Base-by-base conservation (phyloP, 179 eudicot species). In the Pouteria campechiana region DNA sequence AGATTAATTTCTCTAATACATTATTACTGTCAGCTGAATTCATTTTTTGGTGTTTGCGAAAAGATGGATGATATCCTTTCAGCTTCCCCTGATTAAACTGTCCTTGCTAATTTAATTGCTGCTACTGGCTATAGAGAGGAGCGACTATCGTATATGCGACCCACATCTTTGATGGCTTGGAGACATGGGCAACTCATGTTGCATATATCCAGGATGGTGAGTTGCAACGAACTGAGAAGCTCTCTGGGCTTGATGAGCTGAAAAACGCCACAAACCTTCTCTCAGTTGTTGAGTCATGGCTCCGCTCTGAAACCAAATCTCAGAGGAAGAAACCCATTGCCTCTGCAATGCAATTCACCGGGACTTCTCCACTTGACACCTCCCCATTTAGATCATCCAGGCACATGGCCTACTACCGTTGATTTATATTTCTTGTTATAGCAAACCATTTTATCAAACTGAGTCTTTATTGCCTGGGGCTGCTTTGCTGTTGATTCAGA, bases 111-210 rank as follows among this genome's bases (percentile, higher is more conserved):
- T 43, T 15, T 35, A 9, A 24, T 37, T 41, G 37, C 9, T 28
- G 17, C 41, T 35, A 17, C 22, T 22, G 20, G 42, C 35, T 42
- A 28, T 70, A 90, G 96, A 82, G 98, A 70, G 90, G 96, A 76
- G 89, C 96, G 17, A 90, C 94, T 21, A 71, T 90, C 49, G 94
- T 90, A 14, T 90, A 90, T 59, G 87, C 96, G 28, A 86, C 98
- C 34, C 96, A 86, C 55, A 90, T 90, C 15, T 90, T 86, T 58
- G 98, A 90, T 55, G 98, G 98, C 22, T 49, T 90, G 48, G 98
- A 90, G 72, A 68, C 82, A 17, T 90, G 98, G 96, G 96, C 98
- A 14, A 86, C 96, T 17, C 79, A 90, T 72, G 68, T 89, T 37
- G 97, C 81, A 15, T 89, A 89, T 66, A 80, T 89, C 53, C 98